Base-by-base conservation (phyloP, 140 eudicot genomes). In the Cichorium intybus region DNA sequence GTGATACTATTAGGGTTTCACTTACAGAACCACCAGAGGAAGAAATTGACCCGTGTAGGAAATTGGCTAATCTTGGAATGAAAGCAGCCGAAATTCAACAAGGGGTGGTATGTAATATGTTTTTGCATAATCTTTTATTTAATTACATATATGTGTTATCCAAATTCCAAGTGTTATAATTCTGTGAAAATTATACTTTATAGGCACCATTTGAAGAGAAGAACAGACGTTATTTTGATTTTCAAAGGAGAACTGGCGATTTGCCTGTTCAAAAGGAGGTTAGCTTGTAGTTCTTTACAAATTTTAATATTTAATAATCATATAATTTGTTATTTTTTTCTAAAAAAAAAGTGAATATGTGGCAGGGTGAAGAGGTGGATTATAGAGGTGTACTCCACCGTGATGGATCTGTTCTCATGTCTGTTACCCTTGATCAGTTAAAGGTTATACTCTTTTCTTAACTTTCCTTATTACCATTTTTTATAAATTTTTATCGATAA, bases 401-500 rank as follows among this genome's bases (percentile, higher is more conserved):
- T 61, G 97, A 88, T 84, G 99, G 99, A 51, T 93, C 99, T 68
- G 99, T 93, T 65, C 82, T 93, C 75, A 88, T 93, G 99, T 79
- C 93, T 63, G 93, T 88, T 74, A 58, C 99, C 60, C 62, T 88
- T 58, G 85, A 93, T 62, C 95, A 85, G 64, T 74, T 93, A 68
- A 93, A 93, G 99, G 99, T 93, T 20, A 33, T 45, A 55, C 52
- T 41, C 55, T 1, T 12, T 24, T 54, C 45, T 60, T 11, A 12
- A 20, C 33, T 59, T 39, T 37, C 55, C 37, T 55, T 48, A 23
- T n/a, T 23, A 22, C 7, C 60, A 28, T 39, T 56, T 55, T 56
- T 14, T 27, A 26, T 31, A 63, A 37, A 23, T 9, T 11, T 46
- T 23, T 20, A 17, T 22, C 5, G 6, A 18, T 48, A 61, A 34